These are phyloP conservation scores for Zoysia japonica DNA, from an alignment of 176 grass and related monocot species.

Conservation along the genomic window DNA sequence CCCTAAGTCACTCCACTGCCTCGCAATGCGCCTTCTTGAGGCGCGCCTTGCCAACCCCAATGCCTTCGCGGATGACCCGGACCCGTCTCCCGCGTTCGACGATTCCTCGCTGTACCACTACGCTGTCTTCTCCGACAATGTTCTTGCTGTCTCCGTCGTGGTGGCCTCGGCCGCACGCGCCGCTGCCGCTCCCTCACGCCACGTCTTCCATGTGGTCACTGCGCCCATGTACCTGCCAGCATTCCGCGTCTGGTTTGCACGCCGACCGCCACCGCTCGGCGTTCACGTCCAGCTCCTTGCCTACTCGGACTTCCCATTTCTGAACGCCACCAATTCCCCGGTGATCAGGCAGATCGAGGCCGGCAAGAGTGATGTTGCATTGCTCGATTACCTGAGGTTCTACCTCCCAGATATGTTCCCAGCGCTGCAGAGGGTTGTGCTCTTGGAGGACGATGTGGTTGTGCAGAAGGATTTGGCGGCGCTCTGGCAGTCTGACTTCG, in stretches of 20 bases:
- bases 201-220: slow-evolving; percentile 95
- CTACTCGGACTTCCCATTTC: slow-evolving; percentile 65
- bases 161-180: slow-evolving; percentile 70
- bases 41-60: slow-evolving; percentile 63
- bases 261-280: slow-evolving; percentile 62
- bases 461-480: slow-evolving; percentile 79
- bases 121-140: slow-evolving; percentile 83
- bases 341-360: slow-evolving; percentile 74
- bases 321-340: slow-evolving; percentile 80
- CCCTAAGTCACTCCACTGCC: slow-evolving; percentile 94
- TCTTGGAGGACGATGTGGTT: slow-evolving; percentile 94
- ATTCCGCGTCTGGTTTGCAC: slow-evolving; percentile 69
- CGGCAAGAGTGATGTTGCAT: slow-evolving; percentile 60
- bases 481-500: slow-evolving; percentile 75
- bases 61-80: slow-evolving; percentile 48
- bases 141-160: slow-evolving; percentile 82
- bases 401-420: slow-evolving; percentile 94
- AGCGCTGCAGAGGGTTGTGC: slow-evolving; percentile 59
- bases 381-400: slow-evolving; percentile 84
- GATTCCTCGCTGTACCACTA: slow-evolving; percentile 81
- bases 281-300: slow-evolving; percentile 79
- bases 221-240: slow-evolving; percentile 90
- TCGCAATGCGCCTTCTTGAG: slow-evolving; percentile 96
- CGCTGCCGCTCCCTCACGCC: slow-evolving; percentile 60
- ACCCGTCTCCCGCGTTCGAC: slow-evolving; percentile 38